Conservation (phyloP, 83 land plant genomes). For the Diphasiastrum complanatum region DNA sequence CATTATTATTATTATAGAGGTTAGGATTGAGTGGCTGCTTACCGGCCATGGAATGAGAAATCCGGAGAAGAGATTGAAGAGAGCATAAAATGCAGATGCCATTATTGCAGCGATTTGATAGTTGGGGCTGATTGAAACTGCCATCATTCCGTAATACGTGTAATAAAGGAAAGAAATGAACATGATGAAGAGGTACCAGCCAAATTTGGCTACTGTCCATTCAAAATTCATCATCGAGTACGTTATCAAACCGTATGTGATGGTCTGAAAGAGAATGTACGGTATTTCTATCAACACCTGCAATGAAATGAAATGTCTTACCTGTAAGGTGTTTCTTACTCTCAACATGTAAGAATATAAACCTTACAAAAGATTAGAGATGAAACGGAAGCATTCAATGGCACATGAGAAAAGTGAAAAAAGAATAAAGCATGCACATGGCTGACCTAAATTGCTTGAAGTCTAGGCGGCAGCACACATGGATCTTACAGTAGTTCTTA, state of each 20-base stretch:
- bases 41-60: conserved; percentile 52
- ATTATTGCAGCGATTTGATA: neutral
- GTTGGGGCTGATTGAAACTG: neutral
- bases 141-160: conserved; percentile 3
- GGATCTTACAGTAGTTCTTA: too few species aligned
- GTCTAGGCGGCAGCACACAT: too few species aligned
- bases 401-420: too few species aligned
- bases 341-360: too few species aligned
- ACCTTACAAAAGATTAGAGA: too few species aligned
- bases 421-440: too few species aligned
- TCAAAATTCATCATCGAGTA: neutral
- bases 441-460: too few species aligned
- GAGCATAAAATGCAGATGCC: conserved; percentile 1
- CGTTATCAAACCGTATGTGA: neutral
- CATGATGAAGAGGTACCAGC: neutral
- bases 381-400: neutral
- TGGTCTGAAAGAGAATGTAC: neutral
- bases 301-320: too few species aligned
- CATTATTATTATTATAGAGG: neutral
- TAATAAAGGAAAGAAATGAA: neutral
- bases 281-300: neutral
- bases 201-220: neutral
- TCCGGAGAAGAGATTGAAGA: conserved; percentile 48
- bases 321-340: too few species aligned
- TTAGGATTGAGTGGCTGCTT: conserved; percentile 10